Evolutionary conservation across 2,329 filamentous ascomycete genomes (phyloP).

Genomic region (Drechslerella coelobrocha): DNA sequence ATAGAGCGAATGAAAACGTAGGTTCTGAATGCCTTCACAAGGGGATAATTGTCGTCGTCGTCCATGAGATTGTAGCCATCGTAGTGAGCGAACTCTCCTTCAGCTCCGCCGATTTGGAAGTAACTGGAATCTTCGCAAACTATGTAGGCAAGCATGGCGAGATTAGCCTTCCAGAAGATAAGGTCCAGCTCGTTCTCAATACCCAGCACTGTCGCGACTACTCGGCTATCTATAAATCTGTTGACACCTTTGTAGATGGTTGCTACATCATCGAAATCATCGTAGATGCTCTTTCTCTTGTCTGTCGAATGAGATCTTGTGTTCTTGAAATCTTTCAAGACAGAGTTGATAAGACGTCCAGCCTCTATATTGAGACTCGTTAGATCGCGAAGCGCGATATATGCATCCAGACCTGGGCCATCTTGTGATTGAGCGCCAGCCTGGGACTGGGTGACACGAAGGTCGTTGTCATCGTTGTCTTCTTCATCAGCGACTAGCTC

Average conservation of each 20-base stretch:
- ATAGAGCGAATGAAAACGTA: constrained; percentile 22
- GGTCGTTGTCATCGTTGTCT: too few species aligned
- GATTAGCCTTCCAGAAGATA: constrained; percentile 33
- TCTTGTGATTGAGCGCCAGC: too few species aligned
- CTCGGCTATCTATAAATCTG: constrained; percentile 9
- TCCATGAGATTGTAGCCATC: background rate
- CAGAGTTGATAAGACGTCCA: constrained; percentile 9
- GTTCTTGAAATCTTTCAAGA: background rate
- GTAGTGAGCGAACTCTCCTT: background rate
- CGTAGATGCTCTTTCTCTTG: background rate
- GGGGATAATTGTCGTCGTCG: constrained; percentile 1
- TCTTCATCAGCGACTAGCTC: too few species aligned
- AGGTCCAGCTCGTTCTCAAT: constrained; percentile 7
- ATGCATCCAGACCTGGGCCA: background rate
- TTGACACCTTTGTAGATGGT: background rate
- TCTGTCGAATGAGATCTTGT: background rate
- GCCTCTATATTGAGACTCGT: constrained; percentile 1
- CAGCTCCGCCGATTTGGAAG: constrained; percentile 8
- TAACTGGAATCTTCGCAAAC: background rate
- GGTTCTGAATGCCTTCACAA: constrained; percentile 23
- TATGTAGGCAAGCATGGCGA: constrained; percentile 13
- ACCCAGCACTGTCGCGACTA: background rate
- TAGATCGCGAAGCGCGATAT: background rate
- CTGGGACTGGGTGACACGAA: too few species aligned
- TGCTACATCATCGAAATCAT: constrained; percentile 1